These are phyloP conservation scores for Ceriops tagal DNA, from an alignment of 345 rosid species.

Conservation along the genomic window DNA sequence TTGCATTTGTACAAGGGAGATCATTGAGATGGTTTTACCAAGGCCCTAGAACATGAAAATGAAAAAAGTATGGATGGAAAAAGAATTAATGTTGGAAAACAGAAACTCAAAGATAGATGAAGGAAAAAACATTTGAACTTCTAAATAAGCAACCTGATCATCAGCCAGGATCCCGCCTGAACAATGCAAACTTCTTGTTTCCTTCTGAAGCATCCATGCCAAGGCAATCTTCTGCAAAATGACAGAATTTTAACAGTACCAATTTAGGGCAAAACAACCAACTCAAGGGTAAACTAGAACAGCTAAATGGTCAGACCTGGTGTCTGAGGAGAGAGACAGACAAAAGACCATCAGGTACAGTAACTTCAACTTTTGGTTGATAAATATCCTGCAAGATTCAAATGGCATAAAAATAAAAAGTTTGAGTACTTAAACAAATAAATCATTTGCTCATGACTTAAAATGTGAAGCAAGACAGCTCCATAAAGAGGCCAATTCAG, in stretches of 20 bases:
- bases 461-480: too few species aligned
- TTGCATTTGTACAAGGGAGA: constrained; percentile 88
- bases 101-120: not conserved
- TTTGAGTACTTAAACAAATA: constrained; percentile 9
- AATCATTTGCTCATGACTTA: too few species aligned
- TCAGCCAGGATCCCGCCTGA: constrained; percentile 97
- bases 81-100: not conserved
- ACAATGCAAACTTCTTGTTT: constrained; percentile 74
- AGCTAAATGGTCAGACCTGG: constrained; percentile 55
- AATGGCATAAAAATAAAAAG: constrained; percentile 8
- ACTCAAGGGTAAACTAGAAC: constrained; percentile 7
- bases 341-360: constrained; percentile 72
- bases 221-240: constrained; percentile 84
- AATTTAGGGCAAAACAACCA: not conserved
- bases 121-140: constrained; percentile 6
- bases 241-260: constrained; percentile 16
- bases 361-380: constrained; percentile 76
- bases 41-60: constrained; percentile 62
- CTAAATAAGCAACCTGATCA: constrained; percentile 69
- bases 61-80: constrained; percentile 3
- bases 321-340: constrained; percentile 85
- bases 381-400: constrained; percentile 60
- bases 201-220: constrained; percentile 95
- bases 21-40: constrained; percentile 92
- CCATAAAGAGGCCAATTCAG: too few species aligned